A percentile compares a stretch with the other conserved stretches of the same genome.
phyloP scores from a whole-genome alignment of 148 eudicot genomes.

The Rhododendron simsii region DNA sequence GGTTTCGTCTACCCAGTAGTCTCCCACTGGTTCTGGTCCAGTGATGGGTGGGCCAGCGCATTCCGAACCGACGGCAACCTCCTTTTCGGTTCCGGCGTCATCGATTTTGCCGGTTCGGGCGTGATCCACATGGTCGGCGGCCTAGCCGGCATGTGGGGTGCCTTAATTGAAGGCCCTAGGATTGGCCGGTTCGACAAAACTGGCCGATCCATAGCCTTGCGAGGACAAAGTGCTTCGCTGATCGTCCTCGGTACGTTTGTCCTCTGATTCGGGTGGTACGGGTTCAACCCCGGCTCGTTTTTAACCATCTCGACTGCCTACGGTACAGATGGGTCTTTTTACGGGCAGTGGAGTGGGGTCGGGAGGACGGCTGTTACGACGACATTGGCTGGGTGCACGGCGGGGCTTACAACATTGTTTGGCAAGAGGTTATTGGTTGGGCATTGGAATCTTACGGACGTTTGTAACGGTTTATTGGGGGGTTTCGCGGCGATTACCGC shows the following conservation, averaged over 20 bases:
- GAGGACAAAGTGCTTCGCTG: constrained; percentile 35
- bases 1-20: constrained; percentile 45
- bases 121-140: constrained; percentile 53
- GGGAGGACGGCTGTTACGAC: constrained; percentile 50
- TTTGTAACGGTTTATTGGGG: constrained; percentile 38
- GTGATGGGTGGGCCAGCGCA: constrained; percentile 38
- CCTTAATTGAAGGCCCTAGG: constrained; percentile 34
- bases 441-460: constrained; percentile 44
- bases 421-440: constrained; percentile 33
- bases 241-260: constrained; percentile 38
- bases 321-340: constrained; percentile 14
- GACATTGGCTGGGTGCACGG: constrained; percentile 40
- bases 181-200: constrained; percentile 31
- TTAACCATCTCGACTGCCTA: constrained; percentile 25
- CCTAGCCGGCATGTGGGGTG: constrained; percentile 44
- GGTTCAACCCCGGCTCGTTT: constrained; percentile 45
- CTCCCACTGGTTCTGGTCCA: constrained; percentile 47
- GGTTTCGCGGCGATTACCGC: constrained; percentile 49
- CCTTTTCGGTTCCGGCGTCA: constrained; percentile 33
- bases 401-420: constrained; percentile 35
- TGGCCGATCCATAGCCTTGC: constrained; percentile 29
- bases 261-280: constrained; percentile 50
- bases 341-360: constrained; percentile 43
- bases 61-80: constrained; percentile 9
- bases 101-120: constrained; percentile 49